Evolutionary conservation across 1,139 yeast species (phyloP), one percentile per base, ranked within the genome.

Genomic region (Torulaspora pretoriensis): DNA sequence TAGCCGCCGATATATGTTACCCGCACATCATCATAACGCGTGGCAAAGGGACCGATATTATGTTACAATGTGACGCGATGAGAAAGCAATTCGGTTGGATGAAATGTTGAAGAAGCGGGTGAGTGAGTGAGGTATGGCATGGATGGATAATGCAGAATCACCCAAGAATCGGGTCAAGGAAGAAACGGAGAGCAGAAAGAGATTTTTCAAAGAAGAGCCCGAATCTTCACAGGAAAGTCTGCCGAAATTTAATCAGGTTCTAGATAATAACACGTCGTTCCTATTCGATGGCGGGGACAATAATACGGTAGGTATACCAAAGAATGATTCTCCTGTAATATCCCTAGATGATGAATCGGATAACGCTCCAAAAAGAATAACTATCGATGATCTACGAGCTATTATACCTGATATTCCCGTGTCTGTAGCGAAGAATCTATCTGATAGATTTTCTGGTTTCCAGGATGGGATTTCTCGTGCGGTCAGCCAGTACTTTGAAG

Each of bases 401-500:
- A 48, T 54, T 24, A 45, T 54, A 22, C 55, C 56, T 9, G 51
- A 35, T 8, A 44, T 54, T 13, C 30, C 45, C n/a, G 27, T 32
- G 12, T 43, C 34, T 9, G 25, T 35, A 23, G 54, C 52, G 8
- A 34, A 29, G 9, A 22, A 35, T 19, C 34, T 50, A 24, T 33
- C 39, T 35, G 39, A 40, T 22, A 42, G 42, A 33, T 54, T 43
- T 26, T 42, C 46, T 13, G 38, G 35, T 13, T 30, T 39, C 8
- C 44, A 38, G 5, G 51, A 53, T 32, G 53, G 50, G n/a, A 31
- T 54, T 4, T 45, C 47, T 33, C 40, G 45, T 13, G 58, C 58
- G n/a, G 32, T 53, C 5, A 39, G 50, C 13, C 40, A 52, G n/a
- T 47, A 51, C 27, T 49, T 52, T 29, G 54, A 51, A 28, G 42